phyloP scores from a whole-genome alignment of 2,329 filamentous ascomycete genomes.

The Diplodia seriata region DNA sequence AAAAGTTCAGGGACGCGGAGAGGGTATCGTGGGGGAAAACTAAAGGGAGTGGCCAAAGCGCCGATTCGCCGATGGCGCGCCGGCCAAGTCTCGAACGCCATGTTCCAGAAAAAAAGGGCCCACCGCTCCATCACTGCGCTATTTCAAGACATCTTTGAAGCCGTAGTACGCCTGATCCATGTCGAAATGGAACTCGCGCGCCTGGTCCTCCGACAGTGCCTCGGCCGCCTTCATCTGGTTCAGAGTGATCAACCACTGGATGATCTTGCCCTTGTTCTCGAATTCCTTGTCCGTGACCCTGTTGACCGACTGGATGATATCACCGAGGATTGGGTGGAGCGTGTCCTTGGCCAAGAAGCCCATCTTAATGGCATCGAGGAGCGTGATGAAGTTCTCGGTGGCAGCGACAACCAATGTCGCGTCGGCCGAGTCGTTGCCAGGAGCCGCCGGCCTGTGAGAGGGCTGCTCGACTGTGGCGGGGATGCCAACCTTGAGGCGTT shows the following conservation, averaged over 20 bases:
- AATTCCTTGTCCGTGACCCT: slow-evolving; percentile 96
- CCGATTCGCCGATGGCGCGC: slow-evolving; percentile 29
- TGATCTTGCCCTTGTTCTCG: slow-evolving; percentile 93
- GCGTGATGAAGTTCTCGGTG: slow-evolving; percentile 98
- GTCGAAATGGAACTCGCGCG: slow-evolving; percentile 87
- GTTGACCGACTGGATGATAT: slow-evolving; percentile 96
- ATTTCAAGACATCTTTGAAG: slow-evolving; percentile 77
- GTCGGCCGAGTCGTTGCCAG: slow-evolving; percentile 54
- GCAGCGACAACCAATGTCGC: slow-evolving; percentile 80
- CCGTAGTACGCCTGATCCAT: slow-evolving; percentile 94
- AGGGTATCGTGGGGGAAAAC: slow-evolving; percentile 25
- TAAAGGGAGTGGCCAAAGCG: slow-evolving; percentile 25
- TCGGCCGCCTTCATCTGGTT: slow-evolving; percentile 98
- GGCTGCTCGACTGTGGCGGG: slow-evolving; percentile 78
- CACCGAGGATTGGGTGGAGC: slow-evolving; percentile 90
- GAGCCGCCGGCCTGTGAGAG: slow-evolving; percentile 51
- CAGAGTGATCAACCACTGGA: slow-evolving; percentile 95
- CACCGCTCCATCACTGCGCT: background rate
- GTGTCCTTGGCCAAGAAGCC: slow-evolving; percentile 94
- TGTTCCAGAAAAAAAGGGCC: slow-evolving; percentile 15
- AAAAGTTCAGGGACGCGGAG: slow-evolving; percentile 26
- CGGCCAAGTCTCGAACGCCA: slow-evolving; percentile 6
- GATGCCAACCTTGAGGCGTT: slow-evolving; percentile 89
- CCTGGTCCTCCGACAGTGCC: slow-evolving; percentile 85
- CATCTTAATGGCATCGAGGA: slow-evolving; percentile 91